Base-by-base conservation (phyloP, 164 flowering plant genomes). In the Umbilicus rupestris region DNA sequence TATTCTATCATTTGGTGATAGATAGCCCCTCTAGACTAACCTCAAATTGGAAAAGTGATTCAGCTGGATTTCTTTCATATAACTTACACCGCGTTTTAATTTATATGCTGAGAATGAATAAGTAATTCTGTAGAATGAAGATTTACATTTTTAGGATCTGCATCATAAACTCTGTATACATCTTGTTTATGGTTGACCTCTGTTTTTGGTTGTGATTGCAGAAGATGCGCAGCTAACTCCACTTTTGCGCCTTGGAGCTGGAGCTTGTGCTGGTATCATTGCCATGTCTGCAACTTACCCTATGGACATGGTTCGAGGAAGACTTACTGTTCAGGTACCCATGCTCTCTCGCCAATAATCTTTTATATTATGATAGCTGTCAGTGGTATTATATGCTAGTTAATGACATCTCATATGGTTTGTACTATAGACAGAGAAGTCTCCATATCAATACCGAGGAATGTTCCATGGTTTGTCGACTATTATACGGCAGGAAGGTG, bases 251-350 rank as follows among this genome's bases (percentile, higher is more conserved):
- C 96, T 93, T 73, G 98, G 92, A 55, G 98, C 98, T 78, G 98
- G 98, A 68, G 98, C 97, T 35, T 87, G 91, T 84, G 98, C 98
- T 81, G 98, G 98, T 72, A 93, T 93, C 31, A 90, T 93, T 81
- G 98, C 95, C 72, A 93, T 93, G 98, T 93, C 98, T 30, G 97
- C 98, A 39, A 93, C 98, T 46, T 93, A 94, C 73, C 98, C 98
- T 5, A 87, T 94, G 97, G 98, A 90, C 78, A 78, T 94, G 98
- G 98, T 86, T 24, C 88, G 98, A 58, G 98, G 98, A 66, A 80
- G 98, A 74, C 69, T 94, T 28, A 90, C 98, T 80, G 98, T 94
- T 46, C 98, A 94, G 98, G 98, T 90, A 85, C 14, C n/a, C 66
- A 9, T 26, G 67, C 10, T 55, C 17, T 24, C 33, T 44, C 28